A percentile compares a stretch with the other conserved stretches of the same genome.
phyloP scores from a whole-genome alignment of 345 rosid genomes.

The Eucalyptus grandis region DNA sequence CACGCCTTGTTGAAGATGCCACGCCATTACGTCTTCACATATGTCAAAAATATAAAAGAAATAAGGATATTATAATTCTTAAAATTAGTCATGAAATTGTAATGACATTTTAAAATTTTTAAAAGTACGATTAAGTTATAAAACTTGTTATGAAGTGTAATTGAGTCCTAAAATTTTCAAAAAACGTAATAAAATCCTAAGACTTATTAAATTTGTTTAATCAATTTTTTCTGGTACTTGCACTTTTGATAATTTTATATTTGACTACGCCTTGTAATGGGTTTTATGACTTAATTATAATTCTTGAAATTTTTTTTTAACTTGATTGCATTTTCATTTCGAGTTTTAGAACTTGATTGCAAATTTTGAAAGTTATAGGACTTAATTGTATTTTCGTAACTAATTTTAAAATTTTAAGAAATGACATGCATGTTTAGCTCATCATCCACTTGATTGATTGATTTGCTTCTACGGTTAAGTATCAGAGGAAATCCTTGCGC shows the following conservation, averaged over 20 bases:
- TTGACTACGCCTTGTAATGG: accelerated
- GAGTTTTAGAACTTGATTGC: accelerated
- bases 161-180: accelerated
- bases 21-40: background rate
- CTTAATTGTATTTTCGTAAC: too few species aligned
- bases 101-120: too few species aligned
- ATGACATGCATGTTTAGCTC: background rate
- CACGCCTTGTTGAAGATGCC: background rate
- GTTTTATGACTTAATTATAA: too few species aligned
- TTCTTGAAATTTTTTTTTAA: accelerated
- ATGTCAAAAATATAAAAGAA: background rate
- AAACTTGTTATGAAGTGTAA: accelerated
- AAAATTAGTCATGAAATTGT: too few species aligned
- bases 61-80: too few species aligned
- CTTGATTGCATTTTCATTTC: accelerated
- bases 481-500: background rate
- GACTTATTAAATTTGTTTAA: too few species aligned
- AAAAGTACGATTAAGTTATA: too few species aligned
- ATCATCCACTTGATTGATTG: background rate
- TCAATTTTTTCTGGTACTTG: accelerated
- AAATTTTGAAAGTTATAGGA: too few species aligned
- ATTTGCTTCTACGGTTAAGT: background rate
- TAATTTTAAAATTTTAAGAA: too few species aligned
- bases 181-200: too few species aligned
- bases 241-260: too few species aligned